Conservation (phyloP, 495 filamentous ascomycete genomes). For the Sabuloglossum arenarium region DNA sequence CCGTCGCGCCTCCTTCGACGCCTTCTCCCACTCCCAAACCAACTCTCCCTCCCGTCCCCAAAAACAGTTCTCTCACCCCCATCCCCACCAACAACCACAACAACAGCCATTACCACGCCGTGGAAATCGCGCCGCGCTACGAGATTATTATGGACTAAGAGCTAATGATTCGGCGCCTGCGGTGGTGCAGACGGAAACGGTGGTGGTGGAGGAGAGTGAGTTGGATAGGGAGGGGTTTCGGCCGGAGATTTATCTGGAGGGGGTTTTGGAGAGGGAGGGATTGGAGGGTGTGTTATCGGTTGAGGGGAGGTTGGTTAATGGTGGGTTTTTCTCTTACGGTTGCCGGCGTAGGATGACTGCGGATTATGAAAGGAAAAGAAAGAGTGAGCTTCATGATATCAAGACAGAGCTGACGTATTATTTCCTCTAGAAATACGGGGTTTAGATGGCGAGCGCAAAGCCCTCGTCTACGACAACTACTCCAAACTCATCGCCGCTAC, state of each 20-base stretch:
- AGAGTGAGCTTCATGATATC: too few species aligned
- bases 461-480: slow-evolving; percentile 96
- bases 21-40: slow-evolving; percentile 22
- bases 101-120: slow-evolving; percentile 30
- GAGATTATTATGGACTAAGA: slow-evolving; percentile 86
- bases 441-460: slow-evolving; percentile 87
- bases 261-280: slow-evolving; percentile 39
- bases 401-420: too few species aligned
- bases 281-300: slow-evolving; percentile 40
- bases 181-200: slow-evolving; percentile 9
- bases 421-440: slow-evolving; percentile 78
- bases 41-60: background rate
- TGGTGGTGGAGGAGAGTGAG: slow-evolving; percentile 14
- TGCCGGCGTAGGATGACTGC: too few species aligned
- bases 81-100: slow-evolving; percentile 7
- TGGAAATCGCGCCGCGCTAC: slow-evolving; percentile 61
- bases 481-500: slow-evolving; percentile 86
- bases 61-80: background rate
- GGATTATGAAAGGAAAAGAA: too few species aligned
- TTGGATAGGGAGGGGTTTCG: slow-evolving; percentile 36
- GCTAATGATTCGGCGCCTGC: slow-evolving; percentile 19
- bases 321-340: slow-evolving; percentile 12
- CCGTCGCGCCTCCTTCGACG: slow-evolving; percentile 51
- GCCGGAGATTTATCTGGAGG: slow-evolving; percentile 35
- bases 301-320: slow-evolving; percentile 38